A percentile compares a stretch with the other conserved stretches of the same genome.
Evolutionary conservation across 2,329 filamentous ascomycete genomes (phyloP).

Genomic region (Alternaria atra): DNA sequence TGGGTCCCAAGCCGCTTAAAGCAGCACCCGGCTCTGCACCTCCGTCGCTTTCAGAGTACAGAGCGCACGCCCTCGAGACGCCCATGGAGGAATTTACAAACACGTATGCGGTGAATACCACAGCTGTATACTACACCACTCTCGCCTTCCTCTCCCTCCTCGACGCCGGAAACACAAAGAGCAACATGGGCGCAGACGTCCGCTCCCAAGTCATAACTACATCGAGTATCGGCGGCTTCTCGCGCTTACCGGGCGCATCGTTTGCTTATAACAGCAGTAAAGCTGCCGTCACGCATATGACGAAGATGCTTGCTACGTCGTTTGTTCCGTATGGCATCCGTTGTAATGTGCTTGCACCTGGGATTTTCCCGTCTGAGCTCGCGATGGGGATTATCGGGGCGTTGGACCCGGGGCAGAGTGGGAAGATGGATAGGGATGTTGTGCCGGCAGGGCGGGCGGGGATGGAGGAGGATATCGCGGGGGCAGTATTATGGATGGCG

Average conservation of each 20-base stretch:
- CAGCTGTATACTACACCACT: slow-evolving; percentile 53
- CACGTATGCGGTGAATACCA: slow-evolving; percentile 54
- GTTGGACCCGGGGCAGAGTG: slow-evolving; percentile 1
- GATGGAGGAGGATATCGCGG: slow-evolving; percentile 70
- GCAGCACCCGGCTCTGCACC: slow-evolving; percentile 11
- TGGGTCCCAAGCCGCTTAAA: slow-evolving; percentile 31
- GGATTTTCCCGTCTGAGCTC: slow-evolving; percentile 40
- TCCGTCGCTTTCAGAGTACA: slow-evolving; percentile 27
- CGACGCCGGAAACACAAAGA: slow-evolving; percentile 50
- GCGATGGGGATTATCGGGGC: slow-evolving; percentile 20
- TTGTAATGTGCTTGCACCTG: slow-evolving; percentile 61
- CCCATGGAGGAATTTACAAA: slow-evolving; percentile 41
- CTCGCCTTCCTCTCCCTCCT: slow-evolving; percentile 55
- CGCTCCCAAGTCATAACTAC: slow-evolving; percentile 35
- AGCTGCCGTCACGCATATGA: slow-evolving; percentile 58
- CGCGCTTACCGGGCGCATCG: slow-evolving; percentile 8
- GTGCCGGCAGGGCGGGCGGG: slow-evolving; percentile 67
- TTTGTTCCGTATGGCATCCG: slow-evolving; percentile 56
- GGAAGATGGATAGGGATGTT: slow-evolving; percentile 14
- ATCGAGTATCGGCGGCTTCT: slow-evolving; percentile 18
- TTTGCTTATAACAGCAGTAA: slow-evolving; percentile 51
- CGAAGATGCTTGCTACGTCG: slow-evolving; percentile 59
- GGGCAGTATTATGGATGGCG: slow-evolving; percentile 71
- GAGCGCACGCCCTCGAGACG: slow-evolving; percentile 27
- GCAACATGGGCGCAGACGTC: slow-evolving; percentile 17